Percentiles rank a stretch among this genome's conserved stretches.
Conservation (phyloP, 805 yeast genomes). For the Brettanomyces bruxellensis region DNA sequence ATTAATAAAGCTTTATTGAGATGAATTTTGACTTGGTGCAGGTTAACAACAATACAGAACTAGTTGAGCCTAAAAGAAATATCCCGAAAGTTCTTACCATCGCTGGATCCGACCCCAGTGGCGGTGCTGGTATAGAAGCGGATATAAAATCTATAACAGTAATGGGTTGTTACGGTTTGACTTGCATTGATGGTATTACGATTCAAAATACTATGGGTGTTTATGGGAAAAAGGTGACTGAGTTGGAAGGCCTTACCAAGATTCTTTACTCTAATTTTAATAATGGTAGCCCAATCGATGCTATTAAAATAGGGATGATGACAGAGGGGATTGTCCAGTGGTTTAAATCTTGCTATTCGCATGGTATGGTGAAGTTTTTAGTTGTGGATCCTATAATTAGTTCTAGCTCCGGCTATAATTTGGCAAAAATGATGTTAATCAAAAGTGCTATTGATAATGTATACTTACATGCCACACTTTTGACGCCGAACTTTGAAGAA, state of each 20-base stretch:
- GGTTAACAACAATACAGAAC: too few species aligned
- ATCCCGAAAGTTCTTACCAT: conserved; percentile 37
- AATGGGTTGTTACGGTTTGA: conserved; percentile 71
- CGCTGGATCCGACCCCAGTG: conserved; percentile 82
- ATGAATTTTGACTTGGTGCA: too few species aligned
- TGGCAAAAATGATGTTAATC: conserved; percentile 34
- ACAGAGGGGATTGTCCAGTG: conserved; percentile 44
- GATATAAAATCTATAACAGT: conserved; percentile 75
- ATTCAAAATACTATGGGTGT: conserved; percentile 60
- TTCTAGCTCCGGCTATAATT: conserved; percentile 63
- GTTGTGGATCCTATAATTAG: conserved; percentile 81
- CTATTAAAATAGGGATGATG: conserved; percentile 74
- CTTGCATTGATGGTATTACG: conserved; percentile 72
- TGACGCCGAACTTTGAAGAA: conserved; percentile 74
- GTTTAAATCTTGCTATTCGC: conserved; percentile 27
- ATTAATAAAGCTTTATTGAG: too few species aligned
- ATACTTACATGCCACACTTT: conserved; percentile 43
- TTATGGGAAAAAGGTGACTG: background rate
- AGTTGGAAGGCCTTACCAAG: background rate
- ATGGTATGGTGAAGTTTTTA: conserved; percentile 21
- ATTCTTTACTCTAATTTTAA: conserved; percentile 6
- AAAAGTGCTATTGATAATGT: conserved; percentile 27
- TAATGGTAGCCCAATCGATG: conserved; percentile 38
- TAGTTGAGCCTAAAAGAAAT: background rate
- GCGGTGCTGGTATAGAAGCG: conserved; percentile 93